Evolutionary conservation across 352 stramenopile genomes (phyloP), one percentile per base, ranked within the genome.

Genomic region (Phytophthora macrochlamydospora): DNA sequence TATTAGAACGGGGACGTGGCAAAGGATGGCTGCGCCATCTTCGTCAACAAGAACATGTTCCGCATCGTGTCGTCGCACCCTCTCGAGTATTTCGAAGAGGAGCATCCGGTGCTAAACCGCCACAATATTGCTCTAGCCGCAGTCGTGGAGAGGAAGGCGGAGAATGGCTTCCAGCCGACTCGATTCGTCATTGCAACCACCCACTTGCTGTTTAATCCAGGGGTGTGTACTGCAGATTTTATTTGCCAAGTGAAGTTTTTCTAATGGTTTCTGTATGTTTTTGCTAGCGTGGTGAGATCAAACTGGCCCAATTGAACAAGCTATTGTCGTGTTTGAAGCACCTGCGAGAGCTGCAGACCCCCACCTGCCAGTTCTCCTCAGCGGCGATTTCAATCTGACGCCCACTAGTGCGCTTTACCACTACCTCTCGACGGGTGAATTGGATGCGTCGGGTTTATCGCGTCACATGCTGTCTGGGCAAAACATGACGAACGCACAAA

Each of bases 161-260:
- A 33, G 4, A 57, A n/a, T 45, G 61, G 40, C 12, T 57, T 33
- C 0, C 29, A 24, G 5, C 65, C 69, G 0, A 59, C 69, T 42
- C 81, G 69, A 9, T 85, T 90, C 32, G 38, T 90, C 4, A 62
- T 90, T 13, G 78, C 81, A n/a, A 90, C 79, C 44, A 92, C 83
- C 11, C 83, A 92, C 54, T 59, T 92, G 49, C 69, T 92, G 12
- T 92, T 92, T 64, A 92, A 92, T 37, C 83, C 83, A 2, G 77
- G 79, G 46, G 83, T 92, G 46, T 18, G 71, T 67, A 24, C 18
- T 24, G 18, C 18, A 24, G 18, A 24, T 24, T 24, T 24, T 24
- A 24, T 24, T 24, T 24, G 18, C 18, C 18, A 24, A 24, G 18
- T 24, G 18, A 24, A 24, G 18, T 24, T 24, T 24, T 24, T 24